Percentiles rank a stretch among this genome's conserved stretches.
These are phyloP conservation scores for Solanum corneliomulleri DNA, from an alignment of 257 asterid species.

Conservation along the genomic window DNA sequence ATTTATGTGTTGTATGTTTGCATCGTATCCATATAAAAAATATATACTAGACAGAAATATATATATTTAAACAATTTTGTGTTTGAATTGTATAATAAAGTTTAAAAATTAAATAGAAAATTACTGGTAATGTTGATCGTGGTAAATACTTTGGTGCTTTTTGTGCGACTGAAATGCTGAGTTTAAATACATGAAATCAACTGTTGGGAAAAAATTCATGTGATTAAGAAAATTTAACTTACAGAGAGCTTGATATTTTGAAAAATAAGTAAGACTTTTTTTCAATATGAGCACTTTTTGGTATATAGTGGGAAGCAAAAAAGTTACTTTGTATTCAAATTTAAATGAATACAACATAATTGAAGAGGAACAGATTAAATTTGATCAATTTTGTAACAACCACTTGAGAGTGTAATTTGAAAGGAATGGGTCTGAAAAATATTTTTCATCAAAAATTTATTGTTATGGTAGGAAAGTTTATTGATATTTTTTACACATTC, in stretches of 20 bases:
- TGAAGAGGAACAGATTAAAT: not conserved
- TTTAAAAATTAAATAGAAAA: not conserved
- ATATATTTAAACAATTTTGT: no score
- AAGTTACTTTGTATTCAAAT: no score
- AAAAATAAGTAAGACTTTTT: not conserved
- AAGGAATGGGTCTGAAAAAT: no score
- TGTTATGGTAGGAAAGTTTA: no score
- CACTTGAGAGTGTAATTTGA: not conserved
- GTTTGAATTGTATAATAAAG: not conserved
- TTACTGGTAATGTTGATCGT: not conserved
- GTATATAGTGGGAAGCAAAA: not conserved
- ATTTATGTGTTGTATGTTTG: not conserved
- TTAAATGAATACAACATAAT: not conserved
- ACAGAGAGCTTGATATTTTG: not conserved
- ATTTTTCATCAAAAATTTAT: fast-evolving
- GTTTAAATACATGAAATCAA: not conserved
- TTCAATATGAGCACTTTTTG: not conserved
- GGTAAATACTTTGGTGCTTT: not conserved
- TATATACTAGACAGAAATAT: not conserved
- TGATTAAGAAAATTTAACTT: not conserved
- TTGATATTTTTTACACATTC: no score
- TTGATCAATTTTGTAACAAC: not conserved
- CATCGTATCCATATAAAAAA: not conserved
- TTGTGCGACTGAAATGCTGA: not conserved
- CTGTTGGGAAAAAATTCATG: not conserved